A percentile compares a stretch with the other conserved stretches of the same genome.
Conservation (phyloP, 352 stramenopile species). For the Halophytophthora polymorphica region DNA sequence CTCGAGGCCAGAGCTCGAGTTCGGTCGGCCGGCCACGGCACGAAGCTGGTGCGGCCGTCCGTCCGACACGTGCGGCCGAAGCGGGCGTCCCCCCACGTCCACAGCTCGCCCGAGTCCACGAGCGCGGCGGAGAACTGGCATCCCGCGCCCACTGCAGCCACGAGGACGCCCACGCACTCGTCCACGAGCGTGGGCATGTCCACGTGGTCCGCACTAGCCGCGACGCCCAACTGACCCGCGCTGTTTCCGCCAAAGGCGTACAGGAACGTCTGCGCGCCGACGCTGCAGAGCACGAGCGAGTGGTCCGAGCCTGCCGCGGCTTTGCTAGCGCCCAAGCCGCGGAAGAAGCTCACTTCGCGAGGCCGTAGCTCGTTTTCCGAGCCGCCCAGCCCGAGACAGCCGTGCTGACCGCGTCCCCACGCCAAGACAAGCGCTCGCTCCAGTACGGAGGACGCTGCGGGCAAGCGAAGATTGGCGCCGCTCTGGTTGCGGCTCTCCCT, state of each 20-base stretch:
- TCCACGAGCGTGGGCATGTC: slow-evolving; percentile 63
- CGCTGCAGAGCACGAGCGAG: slow-evolving; percentile 55
- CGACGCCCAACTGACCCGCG: slow-evolving; percentile 63
- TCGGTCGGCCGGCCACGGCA: slow-evolving; percentile 56
- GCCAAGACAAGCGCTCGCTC: slow-evolving; percentile 44
- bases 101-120: slow-evolving; percentile 57
- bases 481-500: not conserved
- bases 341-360: slow-evolving; percentile 56
- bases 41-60: slow-evolving; percentile 48
- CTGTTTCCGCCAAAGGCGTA: slow-evolving; percentile 74
- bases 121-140: slow-evolving; percentile 53
- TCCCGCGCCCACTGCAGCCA: slow-evolving; percentile 52
- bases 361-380: slow-evolving; percentile 21
- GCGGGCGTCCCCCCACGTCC: slow-evolving; percentile 60
- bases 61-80: slow-evolving; percentile 43
- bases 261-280: slow-evolving; percentile 37
- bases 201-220: slow-evolving; percentile 20
- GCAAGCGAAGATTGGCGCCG: not conserved
- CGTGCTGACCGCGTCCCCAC: slow-evolving; percentile 41
- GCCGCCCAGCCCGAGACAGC: slow-evolving; percentile 61
- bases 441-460: slow-evolving; percentile 2
- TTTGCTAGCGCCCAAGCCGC: slow-evolving; percentile 41
- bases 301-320: slow-evolving; percentile 58
- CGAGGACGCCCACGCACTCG: slow-evolving; percentile 36
- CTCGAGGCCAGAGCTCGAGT: slow-evolving; percentile 9